These are phyloP conservation scores for Capsicum pubescens DNA, from an alignment of 257 asterid genomes.

Conservation along the genomic window DNA sequence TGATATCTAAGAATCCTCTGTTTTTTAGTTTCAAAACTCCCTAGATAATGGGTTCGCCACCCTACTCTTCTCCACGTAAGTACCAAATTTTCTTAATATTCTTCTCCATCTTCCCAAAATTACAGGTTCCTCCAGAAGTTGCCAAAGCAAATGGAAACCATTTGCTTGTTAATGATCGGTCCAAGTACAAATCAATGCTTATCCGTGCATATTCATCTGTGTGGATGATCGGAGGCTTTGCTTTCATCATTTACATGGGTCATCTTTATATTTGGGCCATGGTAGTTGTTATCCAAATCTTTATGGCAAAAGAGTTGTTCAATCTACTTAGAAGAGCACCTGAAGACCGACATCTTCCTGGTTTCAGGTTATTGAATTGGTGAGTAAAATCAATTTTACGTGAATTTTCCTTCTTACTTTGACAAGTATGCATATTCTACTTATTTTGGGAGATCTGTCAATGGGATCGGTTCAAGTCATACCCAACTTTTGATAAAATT, in stretches of 20 bases:
- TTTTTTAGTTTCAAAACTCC: not conserved
- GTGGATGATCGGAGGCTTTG: slow-evolving; percentile 98
- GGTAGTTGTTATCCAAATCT: slow-evolving; percentile 90
- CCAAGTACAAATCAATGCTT: slow-evolving; percentile 95
- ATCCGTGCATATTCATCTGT: slow-evolving; percentile 80
- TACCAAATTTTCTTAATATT: slow-evolving; percentile 15
- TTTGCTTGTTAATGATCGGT: slow-evolving; percentile 78
- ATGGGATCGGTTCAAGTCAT: not conserved
- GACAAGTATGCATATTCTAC: not conserved
- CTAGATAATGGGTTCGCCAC: not conserved
- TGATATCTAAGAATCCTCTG: not conserved
- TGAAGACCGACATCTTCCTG: slow-evolving; percentile 94
- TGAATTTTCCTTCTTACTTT: not conserved
- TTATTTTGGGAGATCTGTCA: slow-evolving; percentile 1
- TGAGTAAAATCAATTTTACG: slow-evolving; percentile 38
- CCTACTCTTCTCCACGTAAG: not conserved
- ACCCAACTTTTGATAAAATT: not conserved
- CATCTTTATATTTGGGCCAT: slow-evolving; percentile 97
- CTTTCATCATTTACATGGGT: slow-evolving; percentile 81
- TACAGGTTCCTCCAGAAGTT: slow-evolving; percentile 73
- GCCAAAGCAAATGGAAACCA: slow-evolving; percentile 57
- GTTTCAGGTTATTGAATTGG: slow-evolving; percentile 96
- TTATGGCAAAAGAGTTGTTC: slow-evolving; percentile 94
- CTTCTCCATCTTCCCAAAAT: slow-evolving; percentile 29
- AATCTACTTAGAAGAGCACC: slow-evolving; percentile 80